Evolutionary conservation across 2,329 filamentous ascomycete species (phyloP), one percentile per base, ranked within the genome.

Genomic region (Pseudofabraea citricarpa): DNA sequence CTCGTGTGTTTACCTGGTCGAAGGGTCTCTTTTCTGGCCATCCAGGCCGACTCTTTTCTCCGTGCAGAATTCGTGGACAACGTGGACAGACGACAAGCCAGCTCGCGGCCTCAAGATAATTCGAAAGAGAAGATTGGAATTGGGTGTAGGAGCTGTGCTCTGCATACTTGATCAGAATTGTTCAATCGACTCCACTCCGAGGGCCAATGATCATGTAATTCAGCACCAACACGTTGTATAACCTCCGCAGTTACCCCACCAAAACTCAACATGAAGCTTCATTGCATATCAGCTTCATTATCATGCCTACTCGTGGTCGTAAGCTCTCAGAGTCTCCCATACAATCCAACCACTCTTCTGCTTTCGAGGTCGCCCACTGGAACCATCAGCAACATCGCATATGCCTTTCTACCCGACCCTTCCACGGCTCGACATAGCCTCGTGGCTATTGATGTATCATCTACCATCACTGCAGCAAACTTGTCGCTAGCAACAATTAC

Each of bases 281-380:
- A n/a, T n/a, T n/a, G n/a, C n/a, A n/a, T n/a, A n/a, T n/a, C n/a
- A n/a, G n/a, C n/a, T n/a, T 33, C 42, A 44, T 36, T 51, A 37
- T 43, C 37, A 27, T 21, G 23, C 36, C 49, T 51, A 43, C 47
- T 56, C 42, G 53, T 49, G 47, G 26, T 26, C 9, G 18, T 36
- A 32, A 19, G 42, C 21, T 43, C 72, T 40, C 68, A 72, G 55
- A 63, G 62, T 38, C 73, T 89, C 41, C 89, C 88, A 20, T 95
- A 94, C 68, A 81, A 83, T 43, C 85, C 88, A 3, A 89, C 89
- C 0, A 80, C 77, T 22, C 74, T 94, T 41, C 75, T 91, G 45
- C 72, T 81, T 36, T 64, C 66, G 13, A 70, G 75, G 6, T 58
- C 64, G 45, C 62, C 70, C 41, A 71, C 75, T 48, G n/a, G n/a